Conservation (phyloP, 148 eudicot genomes). For the Amaranthus cruentus region DNA sequence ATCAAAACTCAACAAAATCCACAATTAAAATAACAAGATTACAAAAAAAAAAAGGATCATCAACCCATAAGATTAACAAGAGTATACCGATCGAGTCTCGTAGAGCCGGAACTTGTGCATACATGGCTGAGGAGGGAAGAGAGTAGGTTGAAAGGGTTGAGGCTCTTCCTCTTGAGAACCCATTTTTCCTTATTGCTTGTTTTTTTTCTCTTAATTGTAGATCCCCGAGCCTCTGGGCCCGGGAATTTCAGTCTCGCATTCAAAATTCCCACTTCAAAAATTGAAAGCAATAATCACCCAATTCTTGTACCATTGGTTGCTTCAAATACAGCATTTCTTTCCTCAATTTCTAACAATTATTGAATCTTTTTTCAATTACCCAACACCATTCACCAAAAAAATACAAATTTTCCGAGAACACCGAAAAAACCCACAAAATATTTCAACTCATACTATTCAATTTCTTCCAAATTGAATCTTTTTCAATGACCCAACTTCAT, state of each 20-base stretch:
- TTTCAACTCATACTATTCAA: no score
- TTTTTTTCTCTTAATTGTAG: neutral
- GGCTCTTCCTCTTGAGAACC: constrained; percentile 31
- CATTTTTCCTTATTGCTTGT: constrained; percentile 19
- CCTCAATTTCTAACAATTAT: constrained; percentile 4
- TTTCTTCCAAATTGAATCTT: no score
- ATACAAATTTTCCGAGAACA: neutral
- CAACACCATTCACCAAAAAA: neutral
- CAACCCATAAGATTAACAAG: neutral
- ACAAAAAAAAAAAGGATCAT: neutral
- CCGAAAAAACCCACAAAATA: neutral
- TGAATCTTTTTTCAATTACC: constrained; percentile 11
- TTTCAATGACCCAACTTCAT: no score
- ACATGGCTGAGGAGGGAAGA: constrained; percentile 33
- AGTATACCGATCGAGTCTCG: constrained; percentile 70
- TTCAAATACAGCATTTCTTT: constrained; percentile 51
- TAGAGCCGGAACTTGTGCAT: constrained; percentile 87
- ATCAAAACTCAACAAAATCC: neutral
- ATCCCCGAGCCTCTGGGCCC: constrained; percentile 76
- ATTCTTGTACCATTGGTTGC: constrained; percentile 35
- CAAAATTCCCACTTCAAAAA: constrained; percentile 31
- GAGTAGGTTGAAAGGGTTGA: constrained; percentile 26
- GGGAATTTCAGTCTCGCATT: constrained; percentile 57
- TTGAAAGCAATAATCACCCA: constrained; percentile 22
- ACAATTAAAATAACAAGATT: neutral